A percentile compares a stretch with the other conserved stretches of the same genome.
Conservation (phyloP, 2,329 filamentous ascomycete genomes). For the Verticillium tricorpus region DNA sequence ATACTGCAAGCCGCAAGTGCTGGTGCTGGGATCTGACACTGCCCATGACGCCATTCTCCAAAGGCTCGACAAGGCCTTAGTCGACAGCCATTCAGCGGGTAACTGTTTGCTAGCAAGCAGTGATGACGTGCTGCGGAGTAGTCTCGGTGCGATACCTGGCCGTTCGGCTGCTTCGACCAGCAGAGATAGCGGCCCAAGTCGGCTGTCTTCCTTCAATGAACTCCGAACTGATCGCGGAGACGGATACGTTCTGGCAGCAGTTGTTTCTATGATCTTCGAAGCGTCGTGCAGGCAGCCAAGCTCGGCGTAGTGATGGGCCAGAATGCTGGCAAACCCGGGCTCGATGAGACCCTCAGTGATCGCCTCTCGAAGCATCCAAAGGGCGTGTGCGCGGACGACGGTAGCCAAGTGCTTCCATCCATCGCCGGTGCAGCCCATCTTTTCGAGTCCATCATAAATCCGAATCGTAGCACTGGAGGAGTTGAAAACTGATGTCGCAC, state of each 20-base stretch:
- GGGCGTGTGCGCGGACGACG: slow-evolving; percentile 42
- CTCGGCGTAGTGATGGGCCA: slow-evolving; percentile 37
- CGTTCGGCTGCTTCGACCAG: slow-evolving; percentile 22
- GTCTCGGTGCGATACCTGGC: not conserved
- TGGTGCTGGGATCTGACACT: not conserved
- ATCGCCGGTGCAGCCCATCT: slow-evolving; percentile 29
- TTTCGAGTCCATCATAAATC: slow-evolving; percentile 45
- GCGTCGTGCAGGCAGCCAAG: slow-evolving; percentile 32
- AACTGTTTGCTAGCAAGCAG: slow-evolving; percentile 1
- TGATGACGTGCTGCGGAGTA: not conserved
- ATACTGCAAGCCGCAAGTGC: not conserved
- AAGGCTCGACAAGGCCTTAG: not conserved
- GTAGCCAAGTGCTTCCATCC: slow-evolving; percentile 42
- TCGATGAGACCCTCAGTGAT: slow-evolving; percentile 37
- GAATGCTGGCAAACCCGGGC: slow-evolving; percentile 30
- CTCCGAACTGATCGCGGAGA: slow-evolving; percentile 26
- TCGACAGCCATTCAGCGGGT: not conserved
- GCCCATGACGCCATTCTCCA: not conserved
- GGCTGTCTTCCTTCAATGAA: slow-evolving; percentile 18
- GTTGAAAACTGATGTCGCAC: slow-evolving; percentile 28
- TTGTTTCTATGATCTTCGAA: slow-evolving; percentile 31
- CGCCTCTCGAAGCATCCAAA: slow-evolving; percentile 36
- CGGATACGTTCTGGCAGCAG: slow-evolving; percentile 29
- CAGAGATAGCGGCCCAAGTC: slow-evolving; percentile 24
- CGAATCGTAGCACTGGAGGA: slow-evolving; percentile 34